A percentile compares a stretch with the other conserved stretches of the same genome.
phyloP scores from a whole-genome alignment of 306 rosid genomes.

The Castanospermum australe region DNA sequence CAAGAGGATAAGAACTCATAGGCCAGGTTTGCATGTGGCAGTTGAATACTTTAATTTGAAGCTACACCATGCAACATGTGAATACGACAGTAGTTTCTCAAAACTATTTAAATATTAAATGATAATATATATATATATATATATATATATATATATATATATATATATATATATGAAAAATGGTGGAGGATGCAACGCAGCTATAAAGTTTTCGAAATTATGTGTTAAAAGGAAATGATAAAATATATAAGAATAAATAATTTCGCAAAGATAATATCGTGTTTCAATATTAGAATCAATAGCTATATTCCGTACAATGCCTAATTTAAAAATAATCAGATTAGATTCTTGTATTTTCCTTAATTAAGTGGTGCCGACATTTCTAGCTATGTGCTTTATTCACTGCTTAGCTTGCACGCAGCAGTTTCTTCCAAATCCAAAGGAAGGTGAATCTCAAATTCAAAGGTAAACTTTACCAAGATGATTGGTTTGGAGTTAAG shows the following conservation, averaged over 20 bases:
- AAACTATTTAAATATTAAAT: too few species aligned
- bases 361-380: not conserved
- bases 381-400: constrained; percentile 1
- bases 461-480: not conserved
- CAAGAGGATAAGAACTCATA: not conserved
- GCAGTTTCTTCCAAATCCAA: too few species aligned
- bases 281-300: not conserved
- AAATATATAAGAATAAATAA: not conserved
- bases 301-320: not conserved
- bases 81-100: not conserved
- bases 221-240: not conserved
- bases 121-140: too few species aligned
- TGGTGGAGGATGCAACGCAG: too few species aligned
- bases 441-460: not conserved
- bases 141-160: too few species aligned
- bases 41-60: too few species aligned
- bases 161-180: too few species aligned
- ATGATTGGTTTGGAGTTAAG: not conserved
- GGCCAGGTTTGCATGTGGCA: not conserved
- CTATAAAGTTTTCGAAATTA: not conserved
- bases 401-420: constrained; percentile 10
- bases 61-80: too few species aligned
- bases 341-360: not conserved
- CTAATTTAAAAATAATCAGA: not conserved
- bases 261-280: not conserved